Evolutionary conservation across 345 rosid species (phyloP).

Genomic region (Erucastrum elatum): DNA sequence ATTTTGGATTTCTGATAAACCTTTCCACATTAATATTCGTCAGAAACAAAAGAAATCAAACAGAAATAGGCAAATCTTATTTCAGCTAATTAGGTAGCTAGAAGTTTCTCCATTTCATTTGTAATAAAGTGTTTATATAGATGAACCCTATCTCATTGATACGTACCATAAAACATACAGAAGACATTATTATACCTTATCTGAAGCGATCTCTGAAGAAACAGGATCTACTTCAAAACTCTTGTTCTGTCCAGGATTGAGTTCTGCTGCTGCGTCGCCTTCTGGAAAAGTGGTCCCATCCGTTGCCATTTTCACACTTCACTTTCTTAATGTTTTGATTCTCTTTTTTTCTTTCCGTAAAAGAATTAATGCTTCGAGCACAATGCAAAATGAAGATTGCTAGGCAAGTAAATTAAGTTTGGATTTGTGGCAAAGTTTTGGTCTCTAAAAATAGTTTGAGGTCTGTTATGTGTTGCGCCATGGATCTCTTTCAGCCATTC

Average conservation of each 20-base stretch:
- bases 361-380: neutral
- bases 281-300: slow-evolving; percentile 44
- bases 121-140: neutral
- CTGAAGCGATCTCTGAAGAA: slow-evolving; percentile 45
- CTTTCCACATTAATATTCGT: neutral
- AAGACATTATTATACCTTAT: slow-evolving; percentile 12
- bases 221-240: slow-evolving; percentile 47
- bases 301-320: slow-evolving; percentile 42
- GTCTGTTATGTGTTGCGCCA: slow-evolving; percentile 10
- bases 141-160: neutral
- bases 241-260: slow-evolving; percentile 46
- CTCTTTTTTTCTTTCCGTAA: neutral
- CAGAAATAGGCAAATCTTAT: neutral
- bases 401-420: slow-evolving; percentile 18
- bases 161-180: neutral
- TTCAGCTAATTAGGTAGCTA: neutral
- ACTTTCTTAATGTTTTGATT: neutral
- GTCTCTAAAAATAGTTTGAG: slow-evolving; percentile 27
- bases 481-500: slow-evolving; percentile 9
- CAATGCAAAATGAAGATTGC: slow-evolving; percentile 10
- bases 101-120: neutral
- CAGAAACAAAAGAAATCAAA: neutral
- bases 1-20: neutral
- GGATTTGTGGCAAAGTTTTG: slow-evolving; percentile 20
- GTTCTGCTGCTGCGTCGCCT: slow-evolving; percentile 43